Evolutionary conservation across 148 eudicot genomes (phyloP).

Genomic region (Vaccinium darrowii): DNA sequence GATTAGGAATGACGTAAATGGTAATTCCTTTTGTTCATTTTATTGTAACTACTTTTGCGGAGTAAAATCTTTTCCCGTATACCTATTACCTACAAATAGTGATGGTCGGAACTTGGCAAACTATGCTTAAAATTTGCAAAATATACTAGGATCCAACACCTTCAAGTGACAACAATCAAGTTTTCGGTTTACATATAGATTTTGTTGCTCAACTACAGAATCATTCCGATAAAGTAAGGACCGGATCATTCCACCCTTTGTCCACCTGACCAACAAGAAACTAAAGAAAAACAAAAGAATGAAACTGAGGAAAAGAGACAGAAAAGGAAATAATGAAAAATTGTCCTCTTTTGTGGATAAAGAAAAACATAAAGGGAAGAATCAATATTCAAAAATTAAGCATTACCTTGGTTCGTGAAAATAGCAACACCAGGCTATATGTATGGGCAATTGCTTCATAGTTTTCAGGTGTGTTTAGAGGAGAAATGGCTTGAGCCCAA

Average conservation of each 20-base stretch:
- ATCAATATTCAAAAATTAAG: not conserved
- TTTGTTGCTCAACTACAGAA: not conserved
- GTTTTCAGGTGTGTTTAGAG: slow-evolving; percentile 53
- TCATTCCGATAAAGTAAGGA: not conserved
- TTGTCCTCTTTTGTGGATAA: not conserved
- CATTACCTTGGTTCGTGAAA: slow-evolving; percentile 54
- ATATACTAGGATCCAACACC: not conserved
- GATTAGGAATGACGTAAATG: too few species aligned
- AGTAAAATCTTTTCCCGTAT: not conserved
- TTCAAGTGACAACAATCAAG: not conserved
- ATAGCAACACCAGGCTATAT: slow-evolving; percentile 54
- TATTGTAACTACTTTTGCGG: not conserved
- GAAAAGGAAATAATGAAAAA: not conserved
- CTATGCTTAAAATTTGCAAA: not conserved
- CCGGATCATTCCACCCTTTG: not conserved
- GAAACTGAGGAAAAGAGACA: not conserved
- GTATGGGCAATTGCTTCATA: slow-evolving; percentile 69
- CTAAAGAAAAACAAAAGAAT: not conserved
- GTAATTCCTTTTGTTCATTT: not conserved
- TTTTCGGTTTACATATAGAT: not conserved
- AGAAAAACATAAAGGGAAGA: not conserved
- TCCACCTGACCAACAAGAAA: not conserved
- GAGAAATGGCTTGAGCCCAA: slow-evolving; percentile 60
- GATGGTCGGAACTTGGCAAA: not conserved
- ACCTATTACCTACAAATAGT: not conserved